A percentile compares a stretch with the other conserved stretches of the same genome.
Evolutionary conservation across 176 grass and related monocot species (phyloP).

Genomic region (Phyllostachys edulis): DNA sequence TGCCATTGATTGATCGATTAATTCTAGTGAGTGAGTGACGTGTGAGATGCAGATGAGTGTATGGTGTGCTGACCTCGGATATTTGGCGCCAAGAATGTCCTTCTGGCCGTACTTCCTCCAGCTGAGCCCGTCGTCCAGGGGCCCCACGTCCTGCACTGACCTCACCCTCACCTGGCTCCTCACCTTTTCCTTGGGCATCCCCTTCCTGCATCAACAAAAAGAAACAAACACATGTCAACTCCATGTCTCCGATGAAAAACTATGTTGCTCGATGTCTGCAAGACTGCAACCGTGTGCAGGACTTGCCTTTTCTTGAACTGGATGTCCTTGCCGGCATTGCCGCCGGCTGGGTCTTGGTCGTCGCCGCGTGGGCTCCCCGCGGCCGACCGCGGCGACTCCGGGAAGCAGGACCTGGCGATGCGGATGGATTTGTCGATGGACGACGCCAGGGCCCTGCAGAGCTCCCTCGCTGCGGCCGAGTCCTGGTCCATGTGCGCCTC

Average conservation of each 20-base stretch:
- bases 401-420: constrained; percentile 30
- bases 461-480: neutral
- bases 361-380: constrained; percentile 24
- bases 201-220: constrained; percentile 42
- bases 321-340: constrained; percentile 30
- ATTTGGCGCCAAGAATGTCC: constrained; percentile 82
- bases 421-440: constrained; percentile 57
- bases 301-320: constrained; percentile 55
- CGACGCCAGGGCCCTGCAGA: constrained; percentile 46
- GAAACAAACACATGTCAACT: neutral
- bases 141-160: constrained; percentile 36
- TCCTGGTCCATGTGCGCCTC: constrained; percentile 40
- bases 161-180: constrained; percentile 51
- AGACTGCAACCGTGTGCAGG: neutral
- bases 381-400: constrained; percentile 27
- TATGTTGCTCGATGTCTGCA: neutral
- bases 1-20: neutral
- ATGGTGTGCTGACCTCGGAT: constrained; percentile 68
- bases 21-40: neutral
- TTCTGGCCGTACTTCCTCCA: constrained; percentile 99
- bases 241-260: neutral
- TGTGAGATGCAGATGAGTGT: neutral
- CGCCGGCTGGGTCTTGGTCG: constrained; percentile 21
- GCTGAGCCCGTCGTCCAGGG: constrained; percentile 64
- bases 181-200: constrained; percentile 29